phyloP scores from a whole-genome alignment of 306 rosid genomes.

The Aeschynomene evenia region DNA sequence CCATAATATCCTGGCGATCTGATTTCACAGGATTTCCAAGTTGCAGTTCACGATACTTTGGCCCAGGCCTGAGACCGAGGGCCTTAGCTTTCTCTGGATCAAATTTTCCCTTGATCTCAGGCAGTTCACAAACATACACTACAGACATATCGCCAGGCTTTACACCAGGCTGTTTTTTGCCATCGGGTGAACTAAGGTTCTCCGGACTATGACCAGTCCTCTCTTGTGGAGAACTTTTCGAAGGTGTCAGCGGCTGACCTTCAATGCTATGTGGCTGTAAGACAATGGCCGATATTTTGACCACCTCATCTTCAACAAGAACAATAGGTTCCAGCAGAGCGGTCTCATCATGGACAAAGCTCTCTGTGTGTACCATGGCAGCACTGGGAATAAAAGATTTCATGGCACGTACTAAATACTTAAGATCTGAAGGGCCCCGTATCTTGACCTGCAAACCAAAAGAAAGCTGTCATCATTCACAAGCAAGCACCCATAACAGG shows the following conservation, averaged over 20 bases:
- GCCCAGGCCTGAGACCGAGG: slow-evolving; percentile 77
- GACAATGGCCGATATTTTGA: slow-evolving; percentile 81
- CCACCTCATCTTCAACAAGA: slow-evolving; percentile 78
- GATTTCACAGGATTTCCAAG: slow-evolving; percentile 81
- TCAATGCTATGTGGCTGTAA: slow-evolving; percentile 50
- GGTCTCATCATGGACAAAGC: slow-evolving; percentile 61
- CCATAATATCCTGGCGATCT: slow-evolving; percentile 68
- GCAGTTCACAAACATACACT: slow-evolving; percentile 77
- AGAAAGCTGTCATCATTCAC: slow-evolving; percentile 19
- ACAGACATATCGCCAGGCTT: slow-evolving; percentile 93
- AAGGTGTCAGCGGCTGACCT: slow-evolving; percentile 23
- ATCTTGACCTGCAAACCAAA: slow-evolving; percentile 63
- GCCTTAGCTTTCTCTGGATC: slow-evolving; percentile 73
- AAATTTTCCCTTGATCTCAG: slow-evolving; percentile 88
- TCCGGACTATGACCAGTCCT: slow-evolving; percentile 30
- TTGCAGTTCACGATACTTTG: slow-evolving; percentile 78
- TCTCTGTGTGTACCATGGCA: slow-evolving; percentile 92
- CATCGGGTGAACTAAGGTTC: slow-evolving; percentile 35
- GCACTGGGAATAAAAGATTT: slow-evolving; percentile 81
- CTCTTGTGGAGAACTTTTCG: slow-evolving; percentile 31
- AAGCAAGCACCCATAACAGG: background rate
- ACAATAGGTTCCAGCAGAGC: slow-evolving; percentile 50
- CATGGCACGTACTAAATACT: slow-evolving; percentile 86
- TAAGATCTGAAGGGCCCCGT: slow-evolving; percentile 90
- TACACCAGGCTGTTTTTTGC: slow-evolving; percentile 28